Base-by-base conservation (phyloP, 805 yeast genomes). In the Ogataea nakhonphanomensis region DNA sequence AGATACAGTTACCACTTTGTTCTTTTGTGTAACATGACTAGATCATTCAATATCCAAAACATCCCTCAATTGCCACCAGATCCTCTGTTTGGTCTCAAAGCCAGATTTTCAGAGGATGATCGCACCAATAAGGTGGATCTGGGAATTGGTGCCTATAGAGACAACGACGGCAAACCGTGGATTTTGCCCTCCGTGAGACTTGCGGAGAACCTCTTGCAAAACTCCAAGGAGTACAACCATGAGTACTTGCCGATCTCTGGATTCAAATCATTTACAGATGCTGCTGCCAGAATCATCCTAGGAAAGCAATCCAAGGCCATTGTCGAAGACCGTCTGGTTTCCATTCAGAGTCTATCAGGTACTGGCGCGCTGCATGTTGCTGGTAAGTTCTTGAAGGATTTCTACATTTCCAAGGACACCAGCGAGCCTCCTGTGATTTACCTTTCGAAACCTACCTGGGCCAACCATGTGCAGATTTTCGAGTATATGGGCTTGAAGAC, bases 101-200 rank as follows among this genome's bases (percentile, higher is more conserved):
- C 82, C 30, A 71, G 91, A 58, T 78, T 66, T 56, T 55, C 62
- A 17, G 70, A 73, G 28, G 95, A 85, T 56, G 11, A 73, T 3
- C 69, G 91, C 43, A 13, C 71, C 2, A 65, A 67, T 44, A 90
- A 88, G 64, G 95, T 88, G 35, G 96, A 89, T 59, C 70, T 85
- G 49, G 91, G 93, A 46, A 87, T 84, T 21, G 95, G 99, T 39
- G 91, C 98, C n/a, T 91, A 91, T 71, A 78, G 99, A 62, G 96
- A 89, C 63, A 79, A 85, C 61, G 55, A 64, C 21, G 99, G 98
- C 38, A 79, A 82, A 62, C 97, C 98, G 34, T 89, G 87, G 78
- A 85, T 90, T 42, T 74, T 91, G 51, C 93, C 95, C 14, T 70
- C 86, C 21, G 89, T 87, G 45, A 72, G 71, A 55, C 67, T 72